A percentile compares a stretch with the other conserved stretches of the same genome.
Conservation (phyloP, 2,329 filamentous ascomycete species). For the Biscogniauxia marginata region DNA sequence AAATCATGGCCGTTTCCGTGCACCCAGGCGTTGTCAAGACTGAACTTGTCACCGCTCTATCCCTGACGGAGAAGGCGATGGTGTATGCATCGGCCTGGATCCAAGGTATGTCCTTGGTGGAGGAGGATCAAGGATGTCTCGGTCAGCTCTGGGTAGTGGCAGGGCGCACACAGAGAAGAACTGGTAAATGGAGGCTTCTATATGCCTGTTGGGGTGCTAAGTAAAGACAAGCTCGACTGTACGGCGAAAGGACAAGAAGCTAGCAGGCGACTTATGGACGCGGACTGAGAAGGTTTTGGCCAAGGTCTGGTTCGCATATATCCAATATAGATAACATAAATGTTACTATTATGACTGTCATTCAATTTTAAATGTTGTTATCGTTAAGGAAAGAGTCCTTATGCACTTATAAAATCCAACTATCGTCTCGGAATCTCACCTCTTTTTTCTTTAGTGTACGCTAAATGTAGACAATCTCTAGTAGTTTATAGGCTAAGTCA, state of each 20-base stretch:
- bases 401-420: too few relatives aligned
- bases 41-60: slow-evolving; percentile 21
- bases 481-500: too few relatives aligned
- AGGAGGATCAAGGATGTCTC: slow-evolving; percentile 36
- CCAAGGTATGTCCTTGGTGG: slow-evolving; percentile 12
- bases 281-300: slow-evolving; percentile 35
- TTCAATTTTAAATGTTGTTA: too few relatives aligned
- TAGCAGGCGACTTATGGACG: slow-evolving; percentile 35
- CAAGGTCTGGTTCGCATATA: too few relatives aligned
- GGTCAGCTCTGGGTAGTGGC: slow-evolving; percentile 42
- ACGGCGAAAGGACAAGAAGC: slow-evolving; percentile 26
- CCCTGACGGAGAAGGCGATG: slow-evolving; percentile 10
- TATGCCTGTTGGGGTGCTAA: slow-evolving; percentile 34
- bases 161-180: slow-evolving; percentile 22
- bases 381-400: too few relatives aligned
- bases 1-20: slow-evolving; percentile 23
- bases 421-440: too few relatives aligned
- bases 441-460: too few relatives aligned
- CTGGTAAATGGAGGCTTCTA: slow-evolving; percentile 37
- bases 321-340: too few relatives aligned
- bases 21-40: slow-evolving; percentile 31
- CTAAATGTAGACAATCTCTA: too few relatives aligned
- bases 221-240: slow-evolving; percentile 23
- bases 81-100: slow-evolving; percentile 17
- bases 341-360: not conserved